Evolutionary conservation across 345 rosid genomes (phyloP).

Genomic region (Acer campestre): DNA sequence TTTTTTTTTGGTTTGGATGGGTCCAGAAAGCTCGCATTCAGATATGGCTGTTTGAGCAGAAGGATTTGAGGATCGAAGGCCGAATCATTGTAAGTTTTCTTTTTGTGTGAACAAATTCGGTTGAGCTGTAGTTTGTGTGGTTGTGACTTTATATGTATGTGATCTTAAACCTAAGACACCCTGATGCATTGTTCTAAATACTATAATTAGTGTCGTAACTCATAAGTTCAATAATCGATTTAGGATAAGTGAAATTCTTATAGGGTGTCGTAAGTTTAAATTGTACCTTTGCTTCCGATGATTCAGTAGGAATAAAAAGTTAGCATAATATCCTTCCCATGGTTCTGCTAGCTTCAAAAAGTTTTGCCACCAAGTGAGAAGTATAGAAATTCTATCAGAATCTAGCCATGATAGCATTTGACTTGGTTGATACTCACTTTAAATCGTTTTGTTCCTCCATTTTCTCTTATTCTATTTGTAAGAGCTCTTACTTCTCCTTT

Average conservation of each 20-base stretch:
- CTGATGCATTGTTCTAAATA: background rate
- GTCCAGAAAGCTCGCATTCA: slow-evolving; percentile 91
- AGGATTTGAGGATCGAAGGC: slow-evolving; percentile 90
- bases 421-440: background rate
- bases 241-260: background rate
- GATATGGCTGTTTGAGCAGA: slow-evolving; percentile 99
- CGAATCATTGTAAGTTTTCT: slow-evolving; percentile 54
- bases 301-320: background rate
- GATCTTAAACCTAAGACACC: background rate
- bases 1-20: background rate
- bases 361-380: background rate
- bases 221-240: background rate
- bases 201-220: background rate
- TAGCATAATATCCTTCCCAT: background rate
- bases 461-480: background rate
- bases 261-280: background rate
- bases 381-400: background rate
- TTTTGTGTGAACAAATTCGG: background rate
- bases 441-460: background rate
- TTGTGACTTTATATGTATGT: background rate
- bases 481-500: background rate
- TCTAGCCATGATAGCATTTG: background rate
- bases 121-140: background rate
- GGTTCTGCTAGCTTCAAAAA: too few species aligned
- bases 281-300: background rate